Base-by-base conservation (phyloP, 1,139 yeast genomes). In the Lodderomyces pseudojiufengensis region DNA sequence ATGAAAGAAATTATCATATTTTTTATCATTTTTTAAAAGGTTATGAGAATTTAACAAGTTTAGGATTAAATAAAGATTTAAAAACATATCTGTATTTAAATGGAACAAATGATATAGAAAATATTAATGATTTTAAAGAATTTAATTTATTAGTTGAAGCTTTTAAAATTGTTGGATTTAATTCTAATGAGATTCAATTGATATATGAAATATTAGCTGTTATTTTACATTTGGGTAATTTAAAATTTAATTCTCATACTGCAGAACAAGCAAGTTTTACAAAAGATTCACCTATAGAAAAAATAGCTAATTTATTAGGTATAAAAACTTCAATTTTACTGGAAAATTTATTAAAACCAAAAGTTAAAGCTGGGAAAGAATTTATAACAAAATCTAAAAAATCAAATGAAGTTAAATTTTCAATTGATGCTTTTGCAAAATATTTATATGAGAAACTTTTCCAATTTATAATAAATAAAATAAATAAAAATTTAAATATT, bases 361-460 rank as follows among this genome's bases (percentile, higher is more conserved):
- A 78, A 49, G 95, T 90, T 10, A 87, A 81, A 54, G 97, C 97
- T 2, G 98, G 98, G 3, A 75, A 79, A 47, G 98, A 94, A 55
- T 73, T 76, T 63, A 87, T 92, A 20, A 75, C 79, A 11, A 95
- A 87, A 53, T 78, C 94, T 16, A 78, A 85, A 49, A 80, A 82
- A 35, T 83, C 96, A 0, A 59, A 73, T 0, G 97, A 92, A 54
- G 95, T 92, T 1, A 79, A 79, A 45, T 80, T 78, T 50, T 73
- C 95, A 10, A 69, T 92, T 27, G 96, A 90, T 55, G 95, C 98
- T 0, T 69, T 92, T 32, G 78, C 98, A 3, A 88, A 90, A 56
- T 78, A 88, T 11, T 61, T 94, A 12, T 94, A 92, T 54, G 98
- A 92, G 55, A 77, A 83, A 32, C 59, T 87, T 8, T 94, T 94